Base-by-base conservation (phyloP, 257 asterid species). In the Cinchona pubescens region DNA sequence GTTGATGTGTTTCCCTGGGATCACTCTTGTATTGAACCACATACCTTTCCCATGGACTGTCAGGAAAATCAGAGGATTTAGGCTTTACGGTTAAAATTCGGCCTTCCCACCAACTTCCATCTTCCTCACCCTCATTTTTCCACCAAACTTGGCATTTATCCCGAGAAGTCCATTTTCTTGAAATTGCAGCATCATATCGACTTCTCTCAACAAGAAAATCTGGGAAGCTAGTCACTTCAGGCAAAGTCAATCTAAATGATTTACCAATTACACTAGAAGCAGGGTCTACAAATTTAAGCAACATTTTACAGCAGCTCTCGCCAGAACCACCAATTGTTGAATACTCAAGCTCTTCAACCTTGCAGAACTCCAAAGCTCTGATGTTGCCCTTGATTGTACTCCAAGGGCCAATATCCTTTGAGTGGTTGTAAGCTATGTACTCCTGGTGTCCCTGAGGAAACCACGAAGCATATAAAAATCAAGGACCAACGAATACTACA, bases 21-120 rank as follows among this genome's bases (percentile, higher is more conserved):
- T 89, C 93, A 73, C 90, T 88, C 85, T 89, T 94, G 87, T 94
- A 94, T 83, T 85, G 87, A 34, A 94, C 97, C 15, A 77, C 83
- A 80, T 83, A 94, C 79, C 88, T 92, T 73, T 94, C 99, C 99
- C 99, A 94, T 7, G 99, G 99, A 79, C 97, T 92, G 75, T 94
- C 99, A 0, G 93, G 96, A 81, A 87, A 94, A 38, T 94, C 97
- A 43, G 60, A 74, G 70, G 92, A 86, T 77, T 94, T 94, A 55
- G 96, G 83, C 80, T 87, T 88, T 76, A 89, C 88, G 16, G 75
- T 76, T n/a, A 88, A 62, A 59, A 94, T 87, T 65, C 99, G 90
- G 72, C 99, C 99, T 32, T 84, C 97, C 97, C 97, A 94, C 97
- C 98, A 94, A 60, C 85, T 82, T 32, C 98, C 99, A 61, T 83